phyloP scores from a whole-genome alignment of 2,329 filamentous ascomycete genomes.

The Paradendryphiella salina region DNA sequence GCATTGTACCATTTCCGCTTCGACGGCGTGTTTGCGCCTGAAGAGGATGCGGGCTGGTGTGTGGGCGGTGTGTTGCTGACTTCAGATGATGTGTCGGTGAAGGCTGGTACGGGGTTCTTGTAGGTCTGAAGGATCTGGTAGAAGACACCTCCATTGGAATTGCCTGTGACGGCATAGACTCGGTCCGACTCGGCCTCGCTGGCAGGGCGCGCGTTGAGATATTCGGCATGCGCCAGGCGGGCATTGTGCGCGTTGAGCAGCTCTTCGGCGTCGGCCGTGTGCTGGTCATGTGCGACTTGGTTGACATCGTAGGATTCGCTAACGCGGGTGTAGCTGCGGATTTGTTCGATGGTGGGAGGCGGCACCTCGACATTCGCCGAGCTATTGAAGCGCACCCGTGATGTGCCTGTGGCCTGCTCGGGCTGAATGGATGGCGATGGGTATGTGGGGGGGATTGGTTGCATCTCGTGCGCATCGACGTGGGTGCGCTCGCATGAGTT shows the following conservation, averaged over 20 bases:
- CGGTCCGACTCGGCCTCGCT: conserved; percentile 22
- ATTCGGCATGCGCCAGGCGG: conserved; percentile 3
- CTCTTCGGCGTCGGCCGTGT: conserved; percentile 28
- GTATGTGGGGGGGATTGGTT: conserved; percentile 4
- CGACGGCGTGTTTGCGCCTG: conserved; percentile 32
- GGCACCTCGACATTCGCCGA: conserved; percentile 30
- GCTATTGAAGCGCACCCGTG: conserved; percentile 37
- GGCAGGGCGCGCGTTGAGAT: not conserved
- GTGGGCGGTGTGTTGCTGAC: conserved; percentile 23
- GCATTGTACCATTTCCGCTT: conserved; percentile 39
- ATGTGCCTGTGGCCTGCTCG: conserved; percentile 16
- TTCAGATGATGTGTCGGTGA: conserved; percentile 21
- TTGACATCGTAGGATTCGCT: conserved; percentile 19
- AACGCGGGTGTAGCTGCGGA: conserved; percentile 17
- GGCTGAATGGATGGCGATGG: conserved; percentile 18
- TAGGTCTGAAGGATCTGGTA: conserved; percentile 42
- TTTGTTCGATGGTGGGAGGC: conserved; percentile 9
- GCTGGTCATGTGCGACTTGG: conserved; percentile 15
- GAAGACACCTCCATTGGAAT: conserved; percentile 36
- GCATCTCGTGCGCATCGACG: conserved; percentile 17
- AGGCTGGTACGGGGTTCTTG: conserved; percentile 26
- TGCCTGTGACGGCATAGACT: conserved; percentile 33
- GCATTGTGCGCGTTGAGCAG: conserved; percentile 27
- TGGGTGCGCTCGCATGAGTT: conserved; percentile 17
- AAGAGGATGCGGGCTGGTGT: conserved; percentile 22